phyloP scores from a whole-genome alignment of 106 monocot species.

The Xerophyta viscosa region DNA sequence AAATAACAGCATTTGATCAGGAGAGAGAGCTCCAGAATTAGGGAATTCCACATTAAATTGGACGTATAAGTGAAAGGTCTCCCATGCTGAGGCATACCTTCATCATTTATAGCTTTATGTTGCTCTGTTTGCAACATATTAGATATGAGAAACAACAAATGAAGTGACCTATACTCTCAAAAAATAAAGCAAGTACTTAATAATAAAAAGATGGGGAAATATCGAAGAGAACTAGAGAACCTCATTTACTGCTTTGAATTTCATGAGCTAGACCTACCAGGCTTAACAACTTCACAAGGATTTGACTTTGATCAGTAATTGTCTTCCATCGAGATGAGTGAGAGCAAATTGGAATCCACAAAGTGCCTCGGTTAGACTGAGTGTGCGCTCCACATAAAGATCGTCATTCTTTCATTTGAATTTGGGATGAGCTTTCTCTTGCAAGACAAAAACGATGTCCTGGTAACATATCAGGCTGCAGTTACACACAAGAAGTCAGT shows the following conservation, averaged over 20 bases:
- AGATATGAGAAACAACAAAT: background rate
- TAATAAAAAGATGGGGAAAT: background rate
- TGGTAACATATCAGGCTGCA: conserved; percentile 54
- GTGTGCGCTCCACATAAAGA: conserved; percentile 46
- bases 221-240: too few species aligned
- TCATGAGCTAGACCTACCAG: conserved; percentile 36
- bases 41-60: conserved; percentile 61
- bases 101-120: conserved; percentile 57
- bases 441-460: conserved; percentile 67
- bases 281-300: conserved; percentile 58
- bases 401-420: conserved; percentile 54
- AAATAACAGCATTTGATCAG: too few species aligned
- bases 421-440: conserved; percentile 54
- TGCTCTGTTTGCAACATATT: conserved; percentile 26
- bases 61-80: conserved; percentile 52
- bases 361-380: conserved; percentile 59
- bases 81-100: conserved; percentile 59
- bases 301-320: conserved; percentile 53
- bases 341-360: conserved; percentile 60
- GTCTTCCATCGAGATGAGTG: conserved; percentile 66
- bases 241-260: too few species aligned
- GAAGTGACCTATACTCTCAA: background rate
- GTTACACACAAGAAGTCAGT: too few species aligned
- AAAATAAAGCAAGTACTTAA: background rate
- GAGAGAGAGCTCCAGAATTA: conserved; percentile 25